Base-by-base conservation (phyloP, 192 early-diverging fungal species). In the Dispira parvispora region DNA sequence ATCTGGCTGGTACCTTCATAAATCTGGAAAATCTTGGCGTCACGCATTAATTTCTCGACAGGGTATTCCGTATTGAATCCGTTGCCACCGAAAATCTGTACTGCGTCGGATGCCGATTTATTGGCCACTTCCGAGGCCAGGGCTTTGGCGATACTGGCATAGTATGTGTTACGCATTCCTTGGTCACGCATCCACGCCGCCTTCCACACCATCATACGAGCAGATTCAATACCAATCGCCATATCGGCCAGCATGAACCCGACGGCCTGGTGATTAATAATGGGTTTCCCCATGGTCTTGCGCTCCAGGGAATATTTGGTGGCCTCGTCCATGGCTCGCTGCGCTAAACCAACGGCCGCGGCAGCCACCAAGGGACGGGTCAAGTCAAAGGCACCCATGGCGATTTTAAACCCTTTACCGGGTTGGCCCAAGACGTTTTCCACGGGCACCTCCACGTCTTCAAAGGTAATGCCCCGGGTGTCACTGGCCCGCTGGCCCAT, bases 1-100 rank as follows among this genome's bases (percentile, higher is more conserved):
- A 97, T 89, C 77, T 97, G 91, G 25, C 85, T 88, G 5, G 94
- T 97, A 62, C 94, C 94, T 73, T 97, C 94, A 65, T 97, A 97
- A 63, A 97, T 94, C 72, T 88, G 88, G 77, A 93, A 94, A 68
- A 94, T 92, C 78, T 91, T 91, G 63, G 88, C 87, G 62, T 91
- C 89, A 62, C 90, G 81, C 84, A 90, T 90, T 46, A 97, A 75
- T 78, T 97, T 97, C 73, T 97, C 94, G 14, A 96, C 91, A 0
- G 90, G 90, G 73, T 94, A 93, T 69, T 96, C 90, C 14, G 81
- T 73, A 68, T 88, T 89, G 69, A 80, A 83, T 10, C 87, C 91
- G 67, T 89, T 90, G 53, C 93, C 92, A 49, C 94, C 94, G 82
- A 93, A 93, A 67, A 97, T 90, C 73, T 97, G 94, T 21, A 94